phyloP scores from a whole-genome alignment of 2,329 filamentous ascomycete genomes.

The Zymoseptoria tritici region DNA sequence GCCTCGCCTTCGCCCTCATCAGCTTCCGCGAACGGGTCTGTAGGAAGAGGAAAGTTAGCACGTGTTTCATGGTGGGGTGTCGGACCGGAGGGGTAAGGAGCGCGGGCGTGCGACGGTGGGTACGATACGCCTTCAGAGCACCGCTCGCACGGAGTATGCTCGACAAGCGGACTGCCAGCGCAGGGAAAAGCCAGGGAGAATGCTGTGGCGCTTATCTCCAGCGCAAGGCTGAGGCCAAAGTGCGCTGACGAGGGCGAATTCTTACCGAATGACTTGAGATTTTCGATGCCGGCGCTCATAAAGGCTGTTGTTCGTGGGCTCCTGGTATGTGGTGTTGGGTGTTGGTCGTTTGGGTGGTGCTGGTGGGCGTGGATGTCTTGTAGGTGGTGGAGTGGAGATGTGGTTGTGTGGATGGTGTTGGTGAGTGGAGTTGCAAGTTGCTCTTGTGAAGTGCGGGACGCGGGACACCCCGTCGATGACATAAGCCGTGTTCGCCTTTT shows the following conservation, averaged over 20 bases:
- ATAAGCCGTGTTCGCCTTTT: background rate
- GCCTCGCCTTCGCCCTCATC: slow-evolving; percentile 97
- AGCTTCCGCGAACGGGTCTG: slow-evolving; percentile 99
- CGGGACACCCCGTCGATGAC: background rate
- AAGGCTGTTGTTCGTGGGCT: slow-evolving; percentile 7
- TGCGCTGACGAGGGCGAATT: slow-evolving; percentile 1
- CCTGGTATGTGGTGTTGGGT: slow-evolving; percentile 1
- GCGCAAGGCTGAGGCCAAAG: slow-evolving; percentile 7
- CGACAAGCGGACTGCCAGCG: background rate
- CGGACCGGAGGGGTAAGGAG: background rate
- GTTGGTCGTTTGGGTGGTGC: slow-evolving; percentile 1
- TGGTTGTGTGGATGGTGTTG: background rate
- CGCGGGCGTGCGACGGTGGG: background rate
- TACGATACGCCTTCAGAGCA: background rate
- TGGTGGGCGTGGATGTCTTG: slow-evolving; percentile 2
- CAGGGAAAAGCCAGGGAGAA: background rate
- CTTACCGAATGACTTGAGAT: slow-evolving; percentile 22
- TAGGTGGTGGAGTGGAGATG: slow-evolving; percentile 7
- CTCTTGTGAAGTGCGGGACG: background rate
- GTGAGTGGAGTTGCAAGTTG: background rate
- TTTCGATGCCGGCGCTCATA: slow-evolving; percentile 20
- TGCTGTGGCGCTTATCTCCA: slow-evolving; percentile 12
- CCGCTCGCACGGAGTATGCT: background rate
- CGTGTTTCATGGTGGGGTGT: slow-evolving; percentile 3
- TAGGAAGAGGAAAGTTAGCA: slow-evolving; percentile 15